Conservation (phyloP, 345 rosid genomes). For the Hevea brasiliensis region DNA sequence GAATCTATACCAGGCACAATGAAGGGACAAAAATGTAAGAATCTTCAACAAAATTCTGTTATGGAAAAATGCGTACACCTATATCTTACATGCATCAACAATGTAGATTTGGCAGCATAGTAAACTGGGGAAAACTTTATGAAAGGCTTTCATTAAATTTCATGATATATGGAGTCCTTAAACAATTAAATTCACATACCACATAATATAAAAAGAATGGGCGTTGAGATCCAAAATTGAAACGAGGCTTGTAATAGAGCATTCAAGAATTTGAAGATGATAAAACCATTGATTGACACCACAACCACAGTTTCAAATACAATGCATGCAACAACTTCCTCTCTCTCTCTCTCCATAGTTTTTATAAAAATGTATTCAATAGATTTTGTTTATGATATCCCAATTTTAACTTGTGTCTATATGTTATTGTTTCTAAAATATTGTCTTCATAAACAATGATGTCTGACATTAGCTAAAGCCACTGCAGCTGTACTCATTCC, state of each 20-base stretch:
- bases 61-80: not conserved
- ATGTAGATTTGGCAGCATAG: not conserved
- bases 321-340: not conserved
- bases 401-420: not conserved
- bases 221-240: not conserved
- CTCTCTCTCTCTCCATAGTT: not conserved
- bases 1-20: slow-evolving; percentile 50
- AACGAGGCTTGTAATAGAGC: not conserved
- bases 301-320: not conserved
- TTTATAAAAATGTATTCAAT: not conserved
- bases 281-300: not conserved
- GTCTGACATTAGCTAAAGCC: not conserved
- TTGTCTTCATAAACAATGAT: not conserved
- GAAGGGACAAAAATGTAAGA: slow-evolving; percentile 10
- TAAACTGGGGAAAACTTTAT: not conserved
- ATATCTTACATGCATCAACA: not conserved
- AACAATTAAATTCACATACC: not conserved
- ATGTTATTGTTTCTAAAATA: not conserved
- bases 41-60: not conserved
- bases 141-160: not conserved
- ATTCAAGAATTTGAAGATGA: not conserved
- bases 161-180: not conserved
- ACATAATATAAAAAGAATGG: too few species aligned
- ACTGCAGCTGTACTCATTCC: not conserved
- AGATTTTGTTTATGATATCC: not conserved